Percentiles rank a stretch among this genome's conserved stretches.
These are phyloP conservation scores for Colletotrichum sp. DNA, from an alignment of 2,329 filamentous ascomycete genomes.

Conservation along the genomic window DNA sequence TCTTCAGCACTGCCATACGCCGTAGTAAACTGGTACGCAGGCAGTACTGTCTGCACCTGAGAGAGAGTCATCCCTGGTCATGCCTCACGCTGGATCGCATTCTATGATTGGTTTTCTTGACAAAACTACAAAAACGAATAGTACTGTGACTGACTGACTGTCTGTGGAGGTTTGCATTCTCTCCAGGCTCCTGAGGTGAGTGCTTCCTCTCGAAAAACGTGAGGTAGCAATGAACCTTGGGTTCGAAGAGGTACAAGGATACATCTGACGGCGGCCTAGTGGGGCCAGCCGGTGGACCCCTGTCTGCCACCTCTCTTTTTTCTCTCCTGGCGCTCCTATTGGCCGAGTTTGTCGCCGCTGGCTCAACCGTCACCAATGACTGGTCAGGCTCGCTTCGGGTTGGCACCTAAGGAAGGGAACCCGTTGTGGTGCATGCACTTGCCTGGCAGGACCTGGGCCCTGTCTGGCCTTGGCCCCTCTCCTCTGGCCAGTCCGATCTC, in stretches of 20 bases:
- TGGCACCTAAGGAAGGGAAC: background rate
- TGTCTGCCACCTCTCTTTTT: background rate
- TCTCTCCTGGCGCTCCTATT: constrained; percentile 2
- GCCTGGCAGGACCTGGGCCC: constrained; percentile 10
- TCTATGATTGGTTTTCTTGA: background rate
- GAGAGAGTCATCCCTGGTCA: constrained; percentile 1
- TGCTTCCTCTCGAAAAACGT: background rate
- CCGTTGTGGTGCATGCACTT: background rate
- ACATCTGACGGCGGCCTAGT: background rate
- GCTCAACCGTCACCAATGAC: background rate
- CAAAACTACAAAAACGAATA: background rate
- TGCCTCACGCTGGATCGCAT: background rate
- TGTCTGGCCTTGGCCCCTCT: background rate
- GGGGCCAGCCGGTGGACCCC: background rate
- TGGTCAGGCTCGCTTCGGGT: constrained; percentile 8
- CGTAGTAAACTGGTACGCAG: background rate
- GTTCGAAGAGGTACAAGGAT: background rate
- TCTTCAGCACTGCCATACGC: background rate
- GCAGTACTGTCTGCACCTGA: background rate
- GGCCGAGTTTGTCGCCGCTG: constrained; percentile 1
- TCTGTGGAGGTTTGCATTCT: background rate
- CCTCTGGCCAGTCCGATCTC: background rate
- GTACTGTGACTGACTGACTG: background rate
- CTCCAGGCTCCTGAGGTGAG: background rate
- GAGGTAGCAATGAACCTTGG: background rate